Evolutionary conservation across 2,329 filamentous ascomycete genomes (phyloP), one percentile per base, ranked within the genome.

Genomic region (Rhinocladiella mackenziei): DNA sequence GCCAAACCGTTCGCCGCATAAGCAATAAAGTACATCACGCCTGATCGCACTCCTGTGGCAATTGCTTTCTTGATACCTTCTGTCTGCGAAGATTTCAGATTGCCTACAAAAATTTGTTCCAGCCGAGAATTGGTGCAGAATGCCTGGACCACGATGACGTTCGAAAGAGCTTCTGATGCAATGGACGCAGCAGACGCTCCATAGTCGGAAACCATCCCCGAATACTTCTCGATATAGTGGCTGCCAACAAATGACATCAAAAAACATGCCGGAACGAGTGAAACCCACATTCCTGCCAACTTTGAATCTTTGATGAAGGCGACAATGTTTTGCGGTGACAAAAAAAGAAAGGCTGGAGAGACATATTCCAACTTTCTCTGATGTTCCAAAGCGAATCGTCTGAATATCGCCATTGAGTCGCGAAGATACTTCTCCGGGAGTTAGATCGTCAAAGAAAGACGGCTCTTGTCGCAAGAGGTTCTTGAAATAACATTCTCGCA

Each of bases 161-260:
- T 72, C 8, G 65, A 65, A 26, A 77, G 64, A 0, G 72, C 68
- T 48, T 76, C 73, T 74, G 53, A 75, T 0, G 78, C 78, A 39
- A 81, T 74, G 0, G 77, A 77, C 3, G 76, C 74, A 2, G 77
- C 78, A 1, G 72, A 71, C 2, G 71, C 75, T 33, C 78, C 70
- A 42, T 70, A 67, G 19, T 74, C 70, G 1, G 68, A 71, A 55
- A 77, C 70, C 28, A 62, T 61, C 5, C 60, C 57, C 7, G 65
- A 62, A 50, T 71, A 73, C 35, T 70, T 71, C 26, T 69, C 64
- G 10, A 70, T 62, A 39, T 63, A 72, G 46, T 65, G 57, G n/a
- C 65, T 64, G 17, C 70, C 70, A 18, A 70, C 58, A 5, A 67
- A 59, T 9, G 65, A 62, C 68, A 72, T 72, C 29, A 72, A 52